Conservation (phyloP, 148 eudicot species). For the Camellia granthamiana region DNA sequence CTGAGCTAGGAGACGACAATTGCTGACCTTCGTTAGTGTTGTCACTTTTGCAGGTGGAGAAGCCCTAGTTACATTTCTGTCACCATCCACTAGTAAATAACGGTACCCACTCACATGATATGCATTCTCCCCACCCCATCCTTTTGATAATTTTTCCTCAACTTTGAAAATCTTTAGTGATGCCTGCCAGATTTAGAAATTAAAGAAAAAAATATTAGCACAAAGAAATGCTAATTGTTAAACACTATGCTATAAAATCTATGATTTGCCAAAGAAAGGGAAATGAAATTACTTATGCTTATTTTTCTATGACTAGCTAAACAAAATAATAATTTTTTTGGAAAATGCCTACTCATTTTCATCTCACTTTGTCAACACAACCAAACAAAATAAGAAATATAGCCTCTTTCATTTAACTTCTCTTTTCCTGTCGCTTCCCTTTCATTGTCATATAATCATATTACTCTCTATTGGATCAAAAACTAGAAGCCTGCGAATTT, state of each 20-base stretch:
- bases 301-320: no score
- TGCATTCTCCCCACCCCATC: conserved; percentile 99
- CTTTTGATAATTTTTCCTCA: conserved; percentile 91
- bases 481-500: neutral
- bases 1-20: neutral
- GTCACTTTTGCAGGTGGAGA: conserved; percentile 86
- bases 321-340: no score
- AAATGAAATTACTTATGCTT: no score
- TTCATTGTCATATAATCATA: no score
- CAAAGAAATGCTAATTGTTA: neutral
- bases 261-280: no score
- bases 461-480: no score
- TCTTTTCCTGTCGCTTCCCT: no score
- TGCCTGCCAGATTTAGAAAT: conserved; percentile 46
- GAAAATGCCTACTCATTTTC: no score
- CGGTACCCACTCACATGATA: conserved; percentile 95
- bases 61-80: conserved; percentile 76
- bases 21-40: conserved; percentile 76
- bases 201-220: conserved; percentile 5
- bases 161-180: conserved; percentile 70
- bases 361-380: no score
- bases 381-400: no score
- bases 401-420: no score
- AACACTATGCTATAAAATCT: no score
- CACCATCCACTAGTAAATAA: conserved; percentile 82